Base-by-base conservation (phyloP, 108 stramenopile species). In the Chaetoceros muelleri region DNA sequence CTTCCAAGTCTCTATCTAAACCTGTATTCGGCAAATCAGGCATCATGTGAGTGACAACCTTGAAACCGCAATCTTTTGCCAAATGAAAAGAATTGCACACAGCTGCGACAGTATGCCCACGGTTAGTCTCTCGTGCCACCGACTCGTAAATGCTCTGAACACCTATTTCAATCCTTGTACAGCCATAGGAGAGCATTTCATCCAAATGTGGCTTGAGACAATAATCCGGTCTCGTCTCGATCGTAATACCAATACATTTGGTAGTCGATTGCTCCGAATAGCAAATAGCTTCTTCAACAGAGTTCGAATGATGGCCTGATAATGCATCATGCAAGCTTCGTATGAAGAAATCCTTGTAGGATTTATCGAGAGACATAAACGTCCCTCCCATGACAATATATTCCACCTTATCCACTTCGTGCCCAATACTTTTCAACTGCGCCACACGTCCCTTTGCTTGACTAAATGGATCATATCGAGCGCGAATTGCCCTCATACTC, bases 1-100 rank as follows among this genome's bases (percentile, higher is more conserved):
- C 95, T 46, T 71, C 75, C 46, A 94, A 58, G 67, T 98, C 96
- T 2, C 94, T 71, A 57, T 96, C 96, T 49, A 76, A 75, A 5
- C 93, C 95, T 69, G 80, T 92, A 73, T 95, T 94, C 40, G 97
- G 97, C 40, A 98, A 63, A 69, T 96, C 95, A 0, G 97, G 97
- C 97, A 98, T 98, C 82, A 98, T 87, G 66, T 98, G 97, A 13
- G 86, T 88, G 20, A 95, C 97, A 29, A 98, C 94, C 74, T 98
- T 91, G 84, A 93, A 98, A 2, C 95, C 94, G 61, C 90, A 93
- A 64, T 98, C 95, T 64, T 96, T 95, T 29, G 92, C 92, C 46
- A 98, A 60, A 51, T 88, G 88, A 67, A 98, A 95, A 30, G 95
- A 94, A 68, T 91, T 81, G 48, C 75, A 80, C 8, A 95, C 94